phyloP scores from a whole-genome alignment of 352 stramenopile genomes.

The Globisporangium paddicum region DNA sequence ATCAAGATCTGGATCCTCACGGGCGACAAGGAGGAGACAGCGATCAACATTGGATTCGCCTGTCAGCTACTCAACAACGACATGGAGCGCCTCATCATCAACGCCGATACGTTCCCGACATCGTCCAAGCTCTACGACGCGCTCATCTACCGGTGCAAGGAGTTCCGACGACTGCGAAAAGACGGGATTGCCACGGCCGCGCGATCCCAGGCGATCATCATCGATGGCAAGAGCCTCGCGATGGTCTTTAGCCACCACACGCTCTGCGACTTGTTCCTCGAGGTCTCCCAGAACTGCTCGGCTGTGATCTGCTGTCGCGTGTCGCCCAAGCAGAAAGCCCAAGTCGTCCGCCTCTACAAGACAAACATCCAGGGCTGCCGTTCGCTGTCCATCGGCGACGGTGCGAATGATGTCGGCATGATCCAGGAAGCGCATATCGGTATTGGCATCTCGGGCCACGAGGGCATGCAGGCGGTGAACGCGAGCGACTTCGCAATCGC shows the following conservation, averaged over 20 bases:
- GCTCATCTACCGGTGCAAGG: constrained; percentile 39
- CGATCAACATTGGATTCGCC: constrained; percentile 96
- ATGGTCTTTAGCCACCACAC: constrained; percentile 76
- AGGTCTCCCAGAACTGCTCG: constrained; percentile 77
- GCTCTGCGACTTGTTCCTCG: constrained; percentile 77
- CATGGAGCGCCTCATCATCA: constrained; percentile 91
- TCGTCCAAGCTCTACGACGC: constrained; percentile 59
- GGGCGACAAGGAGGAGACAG: constrained; percentile 93
- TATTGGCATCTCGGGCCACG: constrained; percentile 97
- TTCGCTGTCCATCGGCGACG: constrained; percentile 97
- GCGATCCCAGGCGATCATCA: constrained; percentile 55
- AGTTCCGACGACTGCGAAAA: constrained; percentile 33
- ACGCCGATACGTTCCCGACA: constrained; percentile 50
- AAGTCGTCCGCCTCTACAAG: constrained; percentile 86
- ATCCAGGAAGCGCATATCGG: constrained; percentile 99
- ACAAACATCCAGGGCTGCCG: constrained; percentile 78
- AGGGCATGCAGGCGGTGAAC: constrained; percentile 99
- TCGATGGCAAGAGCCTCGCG: constrained; percentile 64
- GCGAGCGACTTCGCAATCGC: constrained; percentile 97
- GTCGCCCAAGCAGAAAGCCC: constrained; percentile 91
- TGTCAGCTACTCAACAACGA: constrained; percentile 95
- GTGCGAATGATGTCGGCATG: constrained; percentile 99
- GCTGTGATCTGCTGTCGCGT: constrained; percentile 90
- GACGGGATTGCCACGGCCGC: constrained; percentile 2
- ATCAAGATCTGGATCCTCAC: constrained; percentile 88